phyloP scores from a whole-genome alignment of 495 filamentous ascomycete genomes.

The Corynascus novoguineensis region DNA sequence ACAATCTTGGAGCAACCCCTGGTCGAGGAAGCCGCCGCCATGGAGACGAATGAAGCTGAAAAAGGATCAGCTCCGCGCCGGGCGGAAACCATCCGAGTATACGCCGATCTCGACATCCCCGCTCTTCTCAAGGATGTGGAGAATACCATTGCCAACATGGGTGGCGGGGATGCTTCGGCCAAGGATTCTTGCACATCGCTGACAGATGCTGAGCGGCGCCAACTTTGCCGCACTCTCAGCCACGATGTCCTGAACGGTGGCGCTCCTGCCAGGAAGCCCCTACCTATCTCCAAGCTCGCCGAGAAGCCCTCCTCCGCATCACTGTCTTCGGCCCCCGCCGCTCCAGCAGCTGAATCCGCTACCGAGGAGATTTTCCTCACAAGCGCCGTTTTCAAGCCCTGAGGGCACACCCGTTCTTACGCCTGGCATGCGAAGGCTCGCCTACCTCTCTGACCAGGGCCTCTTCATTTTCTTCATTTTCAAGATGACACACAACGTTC shows the following conservation, averaged over 20 bases:
- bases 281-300: slow-evolving; percentile 18
- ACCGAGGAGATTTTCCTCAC: slow-evolving; percentile 38
- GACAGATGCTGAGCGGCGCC: slow-evolving; percentile 26
- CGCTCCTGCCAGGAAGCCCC: slow-evolving; percentile 16
- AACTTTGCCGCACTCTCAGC: slow-evolving; percentile 37
- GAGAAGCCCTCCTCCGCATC: slow-evolving; percentile 22
- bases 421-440: no score
- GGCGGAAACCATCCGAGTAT: slow-evolving; percentile 62
- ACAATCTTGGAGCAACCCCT: slow-evolving; percentile 43
- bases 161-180: slow-evolving; percentile 20
- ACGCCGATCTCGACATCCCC: slow-evolving; percentile 59
- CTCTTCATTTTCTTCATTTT: not conserved
- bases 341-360: slow-evolving; percentile 4
- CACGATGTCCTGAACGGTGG: slow-evolving; percentile 32
- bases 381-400: slow-evolving; percentile 39
- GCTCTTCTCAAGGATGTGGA: slow-evolving; percentile 58
- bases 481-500: not conserved
- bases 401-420: not conserved
- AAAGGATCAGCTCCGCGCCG: slow-evolving; percentile 23
- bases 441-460: not conserved
- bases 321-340: slow-evolving; percentile 16
- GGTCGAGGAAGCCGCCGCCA: slow-evolving; percentile 32
- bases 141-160: slow-evolving; percentile 52
- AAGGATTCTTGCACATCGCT: slow-evolving; percentile 10
- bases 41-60: slow-evolving; percentile 22